phyloP scores from a whole-genome alignment of 2,329 filamentous ascomycete species.

The Microcyclosporella mali region DNA sequence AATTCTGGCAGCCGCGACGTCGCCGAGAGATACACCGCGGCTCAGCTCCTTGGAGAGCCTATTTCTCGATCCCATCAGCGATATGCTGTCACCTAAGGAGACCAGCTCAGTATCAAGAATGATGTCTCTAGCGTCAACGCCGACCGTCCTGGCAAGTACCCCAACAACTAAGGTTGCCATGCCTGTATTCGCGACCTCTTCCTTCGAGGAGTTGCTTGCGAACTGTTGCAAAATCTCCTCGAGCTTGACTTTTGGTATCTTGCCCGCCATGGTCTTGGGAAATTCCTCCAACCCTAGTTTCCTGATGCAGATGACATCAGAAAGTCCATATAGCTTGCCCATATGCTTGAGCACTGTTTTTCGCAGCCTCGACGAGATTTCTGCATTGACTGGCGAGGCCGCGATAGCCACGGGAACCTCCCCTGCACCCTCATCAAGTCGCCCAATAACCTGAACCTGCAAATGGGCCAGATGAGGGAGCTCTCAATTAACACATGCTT shows the following conservation, averaged over 20 bases:
- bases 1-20: constrained; percentile 3
- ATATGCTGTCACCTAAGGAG: constrained; percentile 7
- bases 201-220: background rate
- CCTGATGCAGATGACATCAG: constrained; percentile 10
- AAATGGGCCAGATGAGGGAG: background rate
- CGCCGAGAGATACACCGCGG: background rate
- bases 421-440: constrained; percentile 11
- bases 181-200: background rate
- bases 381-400: constrained; percentile 1
- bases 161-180: background rate
- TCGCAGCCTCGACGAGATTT: background rate
- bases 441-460: constrained; percentile 14
- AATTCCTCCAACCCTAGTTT: constrained; percentile 14
- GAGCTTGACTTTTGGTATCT: constrained; percentile 9
- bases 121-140: background rate
- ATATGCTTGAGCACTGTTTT: constrained; percentile 3
- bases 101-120: background rate
- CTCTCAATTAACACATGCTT: constrained; percentile 1
- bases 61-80: constrained; percentile 5
- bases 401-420: constrained; percentile 18
- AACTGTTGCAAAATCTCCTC: constrained; percentile 6
- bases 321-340: constrained; percentile 9
- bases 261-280: constrained; percentile 9
- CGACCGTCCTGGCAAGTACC: background rate
- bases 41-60: constrained; percentile 1